These are phyloP conservation scores for Brettanomyces sp. DNA, from an alignment of 805 yeast genomes.

Conservation along the genomic window DNA sequence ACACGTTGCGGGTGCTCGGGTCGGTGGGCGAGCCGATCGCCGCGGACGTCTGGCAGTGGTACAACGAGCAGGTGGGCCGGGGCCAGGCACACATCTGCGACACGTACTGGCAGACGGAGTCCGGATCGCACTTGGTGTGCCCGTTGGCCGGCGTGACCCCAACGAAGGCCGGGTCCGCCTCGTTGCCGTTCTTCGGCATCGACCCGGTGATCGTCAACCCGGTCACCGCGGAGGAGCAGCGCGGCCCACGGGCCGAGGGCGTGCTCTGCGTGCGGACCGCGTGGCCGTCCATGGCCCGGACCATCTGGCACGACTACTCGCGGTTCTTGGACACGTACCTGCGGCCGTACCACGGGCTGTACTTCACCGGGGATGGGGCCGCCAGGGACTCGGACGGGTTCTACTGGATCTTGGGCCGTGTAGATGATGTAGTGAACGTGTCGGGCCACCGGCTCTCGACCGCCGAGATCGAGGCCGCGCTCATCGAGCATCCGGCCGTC, in stretches of 20 bases:
- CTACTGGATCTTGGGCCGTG: conserved; percentile 81
- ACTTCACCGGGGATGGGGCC: conserved; percentile 87
- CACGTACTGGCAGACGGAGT: conserved; percentile 87
- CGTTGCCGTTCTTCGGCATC: conserved; percentile 78
- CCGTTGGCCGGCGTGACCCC: conserved; percentile 73
- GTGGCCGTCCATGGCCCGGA: conserved; percentile 84
- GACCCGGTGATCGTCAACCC: conserved; percentile 69
- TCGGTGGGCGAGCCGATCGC: conserved; percentile 86
- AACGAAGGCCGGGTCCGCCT: conserved; percentile 79
- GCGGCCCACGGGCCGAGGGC: conserved; percentile 70
- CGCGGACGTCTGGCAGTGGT: conserved; percentile 85
- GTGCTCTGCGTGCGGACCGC: conserved; percentile 61
- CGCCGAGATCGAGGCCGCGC: conserved; percentile 79
- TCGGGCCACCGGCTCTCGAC: conserved; percentile 85
- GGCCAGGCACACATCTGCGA: conserved; percentile 65
- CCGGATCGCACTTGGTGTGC: conserved; percentile 71
- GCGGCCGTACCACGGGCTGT: conserved; percentile 72
- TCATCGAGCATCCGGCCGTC: conserved; percentile 61
- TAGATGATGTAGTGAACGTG: conserved; percentile 82
- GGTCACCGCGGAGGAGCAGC: conserved; percentile 57
- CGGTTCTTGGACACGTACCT: conserved; percentile 75
- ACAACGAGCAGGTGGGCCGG: conserved; percentile 61
- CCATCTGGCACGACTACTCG: conserved; percentile 69
- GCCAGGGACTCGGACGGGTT: conserved; percentile 79
- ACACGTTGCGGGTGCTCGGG: conserved; percentile 61